Conservation (phyloP, 352 stramenopile species). For the Pythium folliculosum region DNA sequence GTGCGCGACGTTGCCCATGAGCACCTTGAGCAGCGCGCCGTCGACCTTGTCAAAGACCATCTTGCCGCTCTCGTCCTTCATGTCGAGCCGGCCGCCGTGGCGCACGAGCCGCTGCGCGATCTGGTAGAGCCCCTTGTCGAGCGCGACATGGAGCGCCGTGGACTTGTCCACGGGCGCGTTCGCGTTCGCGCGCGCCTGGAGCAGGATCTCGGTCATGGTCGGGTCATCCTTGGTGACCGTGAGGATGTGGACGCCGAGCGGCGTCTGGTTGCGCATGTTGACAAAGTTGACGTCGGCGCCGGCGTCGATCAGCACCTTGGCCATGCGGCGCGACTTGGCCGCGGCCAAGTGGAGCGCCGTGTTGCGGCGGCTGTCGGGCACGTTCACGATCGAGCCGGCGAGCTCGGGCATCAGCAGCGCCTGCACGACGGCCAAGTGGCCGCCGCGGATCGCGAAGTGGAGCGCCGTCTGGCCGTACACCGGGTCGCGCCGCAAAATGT, state of each 20-base stretch:
- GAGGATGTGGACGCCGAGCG: conserved; percentile 76
- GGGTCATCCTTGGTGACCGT: conserved; percentile 77
- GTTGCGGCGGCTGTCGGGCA: conserved; percentile 70
- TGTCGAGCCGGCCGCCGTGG: conserved; percentile 71
- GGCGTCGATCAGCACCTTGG: conserved; percentile 79
- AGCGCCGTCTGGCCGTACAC: conserved; percentile 76
- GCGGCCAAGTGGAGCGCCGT: conserved; percentile 74
- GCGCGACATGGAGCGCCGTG: conserved; percentile 72
- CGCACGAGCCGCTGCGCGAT: conserved; percentile 78
- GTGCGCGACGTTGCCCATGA: conserved; percentile 73
- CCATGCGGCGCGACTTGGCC: conserved; percentile 79
- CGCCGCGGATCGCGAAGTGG: conserved; percentile 77
- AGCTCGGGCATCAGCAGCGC: conserved; percentile 68
- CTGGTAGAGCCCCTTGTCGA: conserved; percentile 61
- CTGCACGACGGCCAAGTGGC: conserved; percentile 71
- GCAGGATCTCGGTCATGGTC: conserved; percentile 75
- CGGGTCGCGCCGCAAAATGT: conserved; percentile 64
- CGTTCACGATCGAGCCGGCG: conserved; percentile 53
- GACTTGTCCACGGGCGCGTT: conserved; percentile 66
- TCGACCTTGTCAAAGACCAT: conserved; percentile 88
- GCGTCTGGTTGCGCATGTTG: conserved; percentile 74
- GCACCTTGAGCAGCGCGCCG: conserved; percentile 60
- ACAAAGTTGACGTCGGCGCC: conserved; percentile 49
- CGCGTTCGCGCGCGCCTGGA: conserved; percentile 76
- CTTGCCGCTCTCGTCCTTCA: conserved; percentile 72